A percentile compares a stretch with the other conserved stretches of the same genome.
Conservation (phyloP, 2,329 filamentous ascomycete species). For the Xylariaceae sp. region DNA sequence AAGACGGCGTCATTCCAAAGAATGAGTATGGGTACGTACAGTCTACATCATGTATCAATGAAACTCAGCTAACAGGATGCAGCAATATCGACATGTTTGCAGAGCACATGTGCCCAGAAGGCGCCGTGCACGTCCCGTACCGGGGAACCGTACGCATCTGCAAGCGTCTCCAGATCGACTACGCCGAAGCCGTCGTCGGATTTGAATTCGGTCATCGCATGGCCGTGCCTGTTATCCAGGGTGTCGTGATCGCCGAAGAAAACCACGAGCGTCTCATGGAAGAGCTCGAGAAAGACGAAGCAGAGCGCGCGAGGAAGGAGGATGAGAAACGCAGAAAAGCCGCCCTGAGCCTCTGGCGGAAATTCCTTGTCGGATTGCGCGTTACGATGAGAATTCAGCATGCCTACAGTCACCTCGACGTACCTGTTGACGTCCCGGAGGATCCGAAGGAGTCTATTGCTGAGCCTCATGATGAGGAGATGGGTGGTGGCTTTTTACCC, state of each 20-base stretch:
- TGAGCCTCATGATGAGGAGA: slow-evolving; percentile 37
- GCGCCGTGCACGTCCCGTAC: slow-evolving; percentile 78
- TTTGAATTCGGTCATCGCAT: slow-evolving; percentile 96
- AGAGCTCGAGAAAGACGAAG: slow-evolving; percentile 72
- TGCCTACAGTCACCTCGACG: slow-evolving; percentile 65
- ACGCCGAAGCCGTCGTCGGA: slow-evolving; percentile 87
- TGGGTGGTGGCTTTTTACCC: slow-evolving; percentile 56
- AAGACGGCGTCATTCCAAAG: slow-evolving; percentile 81
- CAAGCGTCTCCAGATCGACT: slow-evolving; percentile 78
- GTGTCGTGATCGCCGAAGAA: slow-evolving; percentile 81
- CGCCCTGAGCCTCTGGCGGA: slow-evolving; percentile 74
- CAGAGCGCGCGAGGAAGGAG: slow-evolving; percentile 70
- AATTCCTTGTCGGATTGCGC: slow-evolving; percentile 77
- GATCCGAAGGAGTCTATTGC: slow-evolving; percentile 9
- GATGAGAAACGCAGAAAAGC: slow-evolving; percentile 74
- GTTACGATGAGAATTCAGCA: slow-evolving; percentile 71
- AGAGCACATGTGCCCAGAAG: slow-evolving; percentile 78
- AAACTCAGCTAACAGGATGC: slow-evolving; percentile 4
- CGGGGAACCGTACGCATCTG: slow-evolving; percentile 74
- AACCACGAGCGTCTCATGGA: slow-evolving; percentile 69
- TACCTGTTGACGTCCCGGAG: slow-evolving; percentile 41
- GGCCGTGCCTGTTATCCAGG: slow-evolving; percentile 86
- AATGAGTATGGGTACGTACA: slow-evolving; percentile 67
- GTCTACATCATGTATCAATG: neutral
- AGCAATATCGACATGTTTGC: slow-evolving; percentile 91